Evolutionary conservation across 352 stramenopile genomes (phyloP).

Genomic region (Globisporangium splendens): DNA sequence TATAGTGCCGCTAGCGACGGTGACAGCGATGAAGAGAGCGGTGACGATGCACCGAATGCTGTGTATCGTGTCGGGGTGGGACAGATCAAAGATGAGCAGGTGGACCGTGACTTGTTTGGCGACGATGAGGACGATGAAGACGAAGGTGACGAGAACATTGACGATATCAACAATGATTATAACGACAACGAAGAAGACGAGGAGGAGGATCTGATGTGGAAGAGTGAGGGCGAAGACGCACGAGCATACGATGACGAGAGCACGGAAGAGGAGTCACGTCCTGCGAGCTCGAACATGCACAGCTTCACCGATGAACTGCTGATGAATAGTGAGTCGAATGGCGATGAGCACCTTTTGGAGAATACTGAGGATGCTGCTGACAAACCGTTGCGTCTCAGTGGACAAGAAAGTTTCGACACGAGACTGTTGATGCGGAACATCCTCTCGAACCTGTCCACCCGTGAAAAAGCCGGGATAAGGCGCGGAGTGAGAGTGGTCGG

Average conservation of each 20-base stretch:
- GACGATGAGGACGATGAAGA: constrained; percentile 9
- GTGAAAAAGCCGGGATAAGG: constrained; percentile 29
- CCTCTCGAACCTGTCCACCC: constrained; percentile 20
- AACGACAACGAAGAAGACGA: constrained; percentile 10
- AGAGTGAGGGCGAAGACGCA: neutral
- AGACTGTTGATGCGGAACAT: constrained; percentile 21
- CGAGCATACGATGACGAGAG: neutral
- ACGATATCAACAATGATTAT: constrained; percentile 1
- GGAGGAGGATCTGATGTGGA: neutral
- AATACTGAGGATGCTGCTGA: neutral
- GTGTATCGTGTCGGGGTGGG: neutral
- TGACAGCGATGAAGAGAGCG: constrained; percentile 9
- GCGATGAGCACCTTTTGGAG: neutral
- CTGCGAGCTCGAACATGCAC: neutral
- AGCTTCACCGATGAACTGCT: neutral
- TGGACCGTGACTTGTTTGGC: constrained; percentile 2
- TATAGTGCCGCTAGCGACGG: constrained; percentile 9
- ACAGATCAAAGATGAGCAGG: constrained; percentile 2
- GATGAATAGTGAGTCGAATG: neutral
- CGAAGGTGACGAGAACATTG: constrained; percentile 5
- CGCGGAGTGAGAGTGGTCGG: constrained; percentile 28
- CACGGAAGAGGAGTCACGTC: neutral
- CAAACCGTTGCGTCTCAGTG: neutral
- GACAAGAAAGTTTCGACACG: constrained; percentile 3
- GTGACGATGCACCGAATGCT: constrained; percentile 3